A percentile compares a stretch with the other conserved stretches of the same genome.
phyloP scores from a whole-genome alignment of 331 rosid species.

The Spiraea crenata region DNA sequence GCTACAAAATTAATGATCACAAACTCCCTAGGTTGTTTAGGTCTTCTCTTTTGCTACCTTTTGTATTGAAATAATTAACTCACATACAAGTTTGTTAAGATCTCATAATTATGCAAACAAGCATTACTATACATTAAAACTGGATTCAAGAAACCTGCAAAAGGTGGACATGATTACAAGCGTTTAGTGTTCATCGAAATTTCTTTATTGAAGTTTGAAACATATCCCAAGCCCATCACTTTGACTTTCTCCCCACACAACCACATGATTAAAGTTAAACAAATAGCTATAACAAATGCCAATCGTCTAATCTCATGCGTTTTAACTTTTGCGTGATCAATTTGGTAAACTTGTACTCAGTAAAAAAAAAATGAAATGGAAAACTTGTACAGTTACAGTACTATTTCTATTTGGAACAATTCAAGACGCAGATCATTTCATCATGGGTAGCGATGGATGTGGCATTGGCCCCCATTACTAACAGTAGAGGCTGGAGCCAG shows the following conservation, averaged over 20 bases:
- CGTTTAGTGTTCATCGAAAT: constrained; percentile 1
- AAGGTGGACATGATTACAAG: constrained; percentile 14
- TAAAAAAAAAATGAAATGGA: no score
- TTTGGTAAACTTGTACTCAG: no score
- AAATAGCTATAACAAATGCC: no score
- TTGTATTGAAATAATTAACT: background rate
- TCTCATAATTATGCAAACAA: background rate
- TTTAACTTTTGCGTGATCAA: no score
- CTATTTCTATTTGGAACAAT: no score
- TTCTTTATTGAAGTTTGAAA: background rate
- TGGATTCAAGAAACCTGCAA: constrained; percentile 6
- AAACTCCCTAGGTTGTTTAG: background rate
- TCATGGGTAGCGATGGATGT: background rate
- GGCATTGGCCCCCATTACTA: constrained; percentile 1
- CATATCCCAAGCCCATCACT: constrained; percentile 2
- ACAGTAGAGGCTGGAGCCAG: background rate
- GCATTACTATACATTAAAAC: background rate
- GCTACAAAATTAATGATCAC: no score
- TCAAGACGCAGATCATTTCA: background rate
- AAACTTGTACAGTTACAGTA: no score
- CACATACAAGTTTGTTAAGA: background rate
- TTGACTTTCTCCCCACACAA: background rate
- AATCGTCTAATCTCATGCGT: no score
- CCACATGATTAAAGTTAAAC: background rate
- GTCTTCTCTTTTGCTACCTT: background rate